Percentiles rank a stretch among this genome's conserved stretches.
Conservation (phyloP, 2,329 filamentous ascomycete genomes). For the Uncinocarpus reesii region DNA sequence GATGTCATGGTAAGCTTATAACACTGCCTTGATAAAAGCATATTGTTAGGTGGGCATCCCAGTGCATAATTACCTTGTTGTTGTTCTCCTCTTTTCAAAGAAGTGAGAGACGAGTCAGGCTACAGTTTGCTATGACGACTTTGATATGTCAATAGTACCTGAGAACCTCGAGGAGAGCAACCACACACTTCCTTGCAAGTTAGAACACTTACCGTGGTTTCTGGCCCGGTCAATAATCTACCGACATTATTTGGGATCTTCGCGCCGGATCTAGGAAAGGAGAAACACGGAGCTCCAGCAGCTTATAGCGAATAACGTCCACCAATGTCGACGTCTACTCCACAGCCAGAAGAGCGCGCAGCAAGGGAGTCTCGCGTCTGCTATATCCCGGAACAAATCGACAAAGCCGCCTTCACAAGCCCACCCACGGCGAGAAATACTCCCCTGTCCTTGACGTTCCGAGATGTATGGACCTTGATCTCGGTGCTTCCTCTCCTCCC, state of each 20-base stretch:
- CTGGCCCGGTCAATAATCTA: background rate
- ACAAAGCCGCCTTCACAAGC: conserved; percentile 11
- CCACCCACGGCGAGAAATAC: conserved; percentile 15
- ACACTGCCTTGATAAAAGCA: no score
- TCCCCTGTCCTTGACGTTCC: conserved; percentile 10
- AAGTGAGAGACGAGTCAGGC: no score
- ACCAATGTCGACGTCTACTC: background rate
- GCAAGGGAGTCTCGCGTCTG: background rate
- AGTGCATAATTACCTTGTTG: no score
- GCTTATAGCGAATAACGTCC: background rate
- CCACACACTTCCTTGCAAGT: background rate
- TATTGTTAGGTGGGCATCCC: no score
- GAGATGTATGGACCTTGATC: conserved; percentile 14
- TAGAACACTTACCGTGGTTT: background rate
- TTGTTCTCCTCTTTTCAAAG: no score
- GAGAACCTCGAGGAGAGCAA: background rate
- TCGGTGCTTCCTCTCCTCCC: conserved; percentile 13
- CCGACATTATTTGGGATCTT: no score
- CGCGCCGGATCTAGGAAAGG: no score
- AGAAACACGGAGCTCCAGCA: background rate
- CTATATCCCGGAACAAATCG: conserved; percentile 16
- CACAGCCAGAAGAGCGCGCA: background rate
- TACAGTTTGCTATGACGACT: no score
- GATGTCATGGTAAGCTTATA: no score
- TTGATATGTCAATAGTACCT: no score